Base-by-base conservation (phyloP, 1,284 basidiomycete genomes). In the Thelephora terrestris region DNA sequence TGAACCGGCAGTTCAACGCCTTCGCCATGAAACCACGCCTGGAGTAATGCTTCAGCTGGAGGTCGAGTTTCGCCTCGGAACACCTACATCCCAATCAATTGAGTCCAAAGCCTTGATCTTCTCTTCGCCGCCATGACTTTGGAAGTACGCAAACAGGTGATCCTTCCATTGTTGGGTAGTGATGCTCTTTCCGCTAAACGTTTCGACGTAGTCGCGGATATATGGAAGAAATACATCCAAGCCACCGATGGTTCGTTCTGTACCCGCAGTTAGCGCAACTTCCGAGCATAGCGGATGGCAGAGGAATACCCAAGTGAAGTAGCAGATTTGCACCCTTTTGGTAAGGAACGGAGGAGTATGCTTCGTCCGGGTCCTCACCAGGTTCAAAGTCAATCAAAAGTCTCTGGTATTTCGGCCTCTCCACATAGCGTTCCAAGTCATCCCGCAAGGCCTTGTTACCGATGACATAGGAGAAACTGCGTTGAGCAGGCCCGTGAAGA, bases 11-110 rank as follows among this genome's bases (percentile, higher is more conserved):
- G 75, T 52, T 81, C 71, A 7, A 74, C 54, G 1, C 92, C 91
- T 61, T 87, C 83, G 37, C 93, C 93, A 58, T 87, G 78, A 40
- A 96, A 70, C 93, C 93, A 97, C 38, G 76, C 82, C 77, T 91
- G 57, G n/a, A 14, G 9, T 40, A 23, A 7, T 16, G 50, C 52
- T 53, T 58, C 21, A 38, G 17, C 49, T 21, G n/a, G 39, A 25
- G 6, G 35, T 14, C 29, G 6, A 12, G 7, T 32, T 32, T 14
- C 44, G 46, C 49, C 24, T 50, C 38, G 37, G 24, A 34, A 29
- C 16, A 24, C 76, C 53, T 53, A 83, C 90, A 60, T 92, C 68
- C 81, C 85, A 94, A 59, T 93, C 81, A 37, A 96, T 74, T 46
- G 68, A 73, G 54, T 86, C 74, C 34, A 98, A 74, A 27, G 76